A percentile compares a stretch with the other conserved stretches of the same genome.
Evolutionary conservation across 805 yeast species (phyloP).

Genomic region (Lipomyces orientalis): DNA sequence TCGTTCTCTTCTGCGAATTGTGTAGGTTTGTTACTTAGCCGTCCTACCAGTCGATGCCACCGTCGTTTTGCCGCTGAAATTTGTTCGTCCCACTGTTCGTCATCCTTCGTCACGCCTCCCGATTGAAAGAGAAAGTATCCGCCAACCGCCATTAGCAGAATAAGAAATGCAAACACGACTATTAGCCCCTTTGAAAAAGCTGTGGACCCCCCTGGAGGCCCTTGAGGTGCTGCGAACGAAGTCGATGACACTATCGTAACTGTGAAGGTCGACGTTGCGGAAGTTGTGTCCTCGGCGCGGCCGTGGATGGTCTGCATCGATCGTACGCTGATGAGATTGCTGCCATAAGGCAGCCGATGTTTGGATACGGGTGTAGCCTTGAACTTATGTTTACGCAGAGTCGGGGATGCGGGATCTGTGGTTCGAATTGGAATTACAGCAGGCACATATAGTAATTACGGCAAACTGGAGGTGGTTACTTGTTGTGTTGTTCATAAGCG

Average conservation of each 20-base stretch:
- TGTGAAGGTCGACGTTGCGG: slow-evolving; percentile 7
- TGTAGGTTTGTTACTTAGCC: not conserved
- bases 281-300: not conserved
- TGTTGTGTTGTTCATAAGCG: no score
- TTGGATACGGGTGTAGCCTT: not conserved
- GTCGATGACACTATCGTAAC: not conserved
- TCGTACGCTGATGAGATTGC: not conserved
- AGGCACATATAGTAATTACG: not conserved
- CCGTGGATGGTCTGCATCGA: not conserved
- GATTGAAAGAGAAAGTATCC: slow-evolving; percentile 17
- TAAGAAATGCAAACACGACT: slow-evolving; percentile 27
- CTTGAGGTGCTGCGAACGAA: slow-evolving; percentile 6
- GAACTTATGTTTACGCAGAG: not conserved
- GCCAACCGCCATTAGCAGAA: slow-evolving; percentile 15
- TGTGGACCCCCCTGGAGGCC: not conserved
- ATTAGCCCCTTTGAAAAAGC: slow-evolving; percentile 24
- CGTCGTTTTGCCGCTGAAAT: slow-evolving; percentile 16
- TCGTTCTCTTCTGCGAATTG: not conserved
- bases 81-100: slow-evolving; percentile 22
- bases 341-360: not conserved
- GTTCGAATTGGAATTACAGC: not conserved
- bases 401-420: not conserved
- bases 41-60: slow-evolving; percentile 7
- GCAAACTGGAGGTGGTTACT: not conserved
- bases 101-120: slow-evolving; percentile 7